Conservation (phyloP, 495 filamentous ascomycete species). For the Trypethelium eluteriae region DNA sequence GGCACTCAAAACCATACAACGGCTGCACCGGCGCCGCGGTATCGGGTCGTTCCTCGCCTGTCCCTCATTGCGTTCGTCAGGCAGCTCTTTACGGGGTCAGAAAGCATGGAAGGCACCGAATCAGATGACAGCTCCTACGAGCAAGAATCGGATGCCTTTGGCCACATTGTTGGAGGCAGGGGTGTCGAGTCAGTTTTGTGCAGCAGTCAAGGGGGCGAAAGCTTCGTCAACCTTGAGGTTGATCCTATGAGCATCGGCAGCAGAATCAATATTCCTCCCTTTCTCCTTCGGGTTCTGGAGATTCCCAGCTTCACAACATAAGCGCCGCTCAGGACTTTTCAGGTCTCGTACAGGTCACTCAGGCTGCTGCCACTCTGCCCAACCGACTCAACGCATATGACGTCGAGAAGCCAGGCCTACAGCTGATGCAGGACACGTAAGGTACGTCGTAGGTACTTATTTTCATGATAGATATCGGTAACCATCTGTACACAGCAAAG, state of each 20-base stretch:
- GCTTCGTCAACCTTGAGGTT: conserved; percentile 1
- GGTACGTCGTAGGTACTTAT: no score
- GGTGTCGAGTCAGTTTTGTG: neutral
- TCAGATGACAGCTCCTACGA: neutral
- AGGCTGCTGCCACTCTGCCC: neutral
- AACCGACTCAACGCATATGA: neutral
- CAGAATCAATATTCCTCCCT: conserved; percentile 6
- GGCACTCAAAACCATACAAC: neutral
- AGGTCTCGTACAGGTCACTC: neutral
- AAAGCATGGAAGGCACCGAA: neutral
- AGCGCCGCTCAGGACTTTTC: neutral
- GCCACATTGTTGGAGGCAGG: neutral
- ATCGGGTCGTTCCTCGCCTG: neutral
- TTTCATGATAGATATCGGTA: neutral
- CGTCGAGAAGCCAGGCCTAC: neutral
- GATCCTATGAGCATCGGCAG: neutral
- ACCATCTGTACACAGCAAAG: neutral
- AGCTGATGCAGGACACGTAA: neutral
- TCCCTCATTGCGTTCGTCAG: neutral
- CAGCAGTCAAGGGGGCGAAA: neutral
- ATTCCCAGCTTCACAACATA: neutral
- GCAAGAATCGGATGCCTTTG: neutral
- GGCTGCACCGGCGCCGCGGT: neutral
- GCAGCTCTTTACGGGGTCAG: neutral
- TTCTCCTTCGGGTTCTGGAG: neutral